A percentile compares a stretch with the other conserved stretches of the same genome.
Evolutionary conservation across 1,284 basidiomycete genomes (phyloP).

Genomic region (Ganoderma lingzhi): DNA sequence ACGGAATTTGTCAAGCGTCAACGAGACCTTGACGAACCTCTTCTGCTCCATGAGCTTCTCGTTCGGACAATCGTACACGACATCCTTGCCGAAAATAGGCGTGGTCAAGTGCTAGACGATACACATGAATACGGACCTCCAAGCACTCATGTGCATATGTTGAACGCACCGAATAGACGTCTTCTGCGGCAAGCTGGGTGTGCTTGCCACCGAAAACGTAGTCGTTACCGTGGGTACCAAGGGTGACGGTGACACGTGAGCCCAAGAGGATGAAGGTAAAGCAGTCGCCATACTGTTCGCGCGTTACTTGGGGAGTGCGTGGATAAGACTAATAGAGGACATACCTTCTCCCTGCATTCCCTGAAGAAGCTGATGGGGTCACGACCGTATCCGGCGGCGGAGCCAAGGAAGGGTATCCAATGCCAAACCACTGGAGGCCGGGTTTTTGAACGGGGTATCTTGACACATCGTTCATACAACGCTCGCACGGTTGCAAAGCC

Average conservation of each 20-base stretch:
- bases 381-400: slow-evolving; percentile 79
- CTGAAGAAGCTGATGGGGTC: slow-evolving; percentile 84
- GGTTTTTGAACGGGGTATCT: slow-evolving; percentile 60
- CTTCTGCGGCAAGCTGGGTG: slow-evolving; percentile 93
- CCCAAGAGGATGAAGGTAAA: slow-evolving; percentile 96
- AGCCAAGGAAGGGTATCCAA: slow-evolving; percentile 80
- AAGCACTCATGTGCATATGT: background rate
- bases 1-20: slow-evolving; percentile 92
- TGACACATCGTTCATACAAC: slow-evolving; percentile 11
- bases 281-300: slow-evolving; percentile 71
- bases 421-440: slow-evolving; percentile 84
- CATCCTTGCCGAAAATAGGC: slow-evolving; percentile 95
- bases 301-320: background rate
- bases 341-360: slow-evolving; percentile 83
- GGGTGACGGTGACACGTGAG: slow-evolving; percentile 89
- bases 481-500: background rate
- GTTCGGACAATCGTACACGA: slow-evolving; percentile 98
- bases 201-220: slow-evolving; percentile 95
- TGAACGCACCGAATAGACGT: slow-evolving; percentile 86
- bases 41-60: slow-evolving; percentile 99
- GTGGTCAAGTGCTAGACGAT: slow-evolving; percentile 80
- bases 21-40: slow-evolving; percentile 95
- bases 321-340: slow-evolving; percentile 29
- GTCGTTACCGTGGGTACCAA: slow-evolving; percentile 95
- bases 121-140: background rate